Base-by-base conservation (phyloP, 108 stramenopile genomes). In the Nitzschia sp. region DNA sequence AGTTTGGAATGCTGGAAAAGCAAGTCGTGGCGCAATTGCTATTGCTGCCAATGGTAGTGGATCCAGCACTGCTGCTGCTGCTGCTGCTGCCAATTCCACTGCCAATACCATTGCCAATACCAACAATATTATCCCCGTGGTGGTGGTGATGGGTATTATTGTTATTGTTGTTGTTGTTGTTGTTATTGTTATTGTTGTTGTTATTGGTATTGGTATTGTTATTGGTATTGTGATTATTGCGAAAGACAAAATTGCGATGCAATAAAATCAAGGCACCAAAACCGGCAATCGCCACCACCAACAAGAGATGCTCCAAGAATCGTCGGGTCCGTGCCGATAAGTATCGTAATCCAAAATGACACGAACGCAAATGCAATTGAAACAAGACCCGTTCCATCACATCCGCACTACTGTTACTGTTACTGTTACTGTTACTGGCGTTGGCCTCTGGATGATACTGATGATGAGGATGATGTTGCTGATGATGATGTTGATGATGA, bases 311-410 rank as follows among this genome's bases (percentile, higher is more conserved):
- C 63, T 93, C 91, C 26, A 83, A 28, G 5, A 76, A 21, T 11
- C 70, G 76, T 56, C 91, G 80, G 1, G 66, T 66, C 2, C 72
- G 67, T 46, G 55, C 53, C 1, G 83, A 84, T 1, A 85, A 79
- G 41, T 83, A 56, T 29, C 76, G 78, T 15, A 92, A 50, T 4
- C 82, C 71, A 47, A 73, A 73, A 29, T 75, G 67, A 29, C 85
- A 92, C 8, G 77, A 58, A 44, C 86, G 77, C 21, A 72, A 67
- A 65, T 92, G 91, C 48, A 88, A 73, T 35, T 80, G 59, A 63
- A 81, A 92, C 54, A 85, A 77, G 35, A 88, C 86, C 60, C 87
- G 80, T 78, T 90, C 89, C 85, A 91, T 86, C n/a, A n/a, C n/a
- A n/a, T n/a, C n/a, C n/a, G n/a, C n/a, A n/a, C n/a, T n/a, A n/a